phyloP scores from a whole-genome alignment of 163 green algal genomes.

The Chlamydomonas reinhardtii region DNA sequence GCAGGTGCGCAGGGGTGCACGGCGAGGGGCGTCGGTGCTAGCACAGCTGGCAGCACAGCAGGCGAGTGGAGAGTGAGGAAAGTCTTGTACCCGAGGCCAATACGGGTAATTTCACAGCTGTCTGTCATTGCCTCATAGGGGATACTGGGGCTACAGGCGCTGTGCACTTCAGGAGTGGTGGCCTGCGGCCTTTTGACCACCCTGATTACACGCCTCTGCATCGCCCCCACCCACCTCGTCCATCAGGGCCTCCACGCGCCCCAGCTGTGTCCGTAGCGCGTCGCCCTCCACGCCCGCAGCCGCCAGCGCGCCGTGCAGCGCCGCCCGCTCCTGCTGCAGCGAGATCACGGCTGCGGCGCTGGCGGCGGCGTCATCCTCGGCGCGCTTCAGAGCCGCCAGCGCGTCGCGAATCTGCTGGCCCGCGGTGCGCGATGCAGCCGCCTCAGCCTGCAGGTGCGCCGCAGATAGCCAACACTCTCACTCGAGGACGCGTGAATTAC shows the following conservation, averaged over 20 bases:
- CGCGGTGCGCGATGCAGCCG: constrained; percentile 8
- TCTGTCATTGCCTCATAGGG: too few relatives aligned
- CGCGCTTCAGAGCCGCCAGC: constrained; percentile 21
- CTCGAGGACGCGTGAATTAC: too few relatives aligned
- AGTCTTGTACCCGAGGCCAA: too few relatives aligned
- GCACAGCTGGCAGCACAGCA: not conserved
- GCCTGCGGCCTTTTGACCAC: not conserved
- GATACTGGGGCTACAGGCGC: too few relatives aligned
- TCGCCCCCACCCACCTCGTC: constrained; percentile 24
- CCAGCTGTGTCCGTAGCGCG: constrained; percentile 20
- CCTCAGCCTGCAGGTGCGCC: constrained; percentile 11
- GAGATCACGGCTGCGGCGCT: not conserved
- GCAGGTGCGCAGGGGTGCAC: not conserved
- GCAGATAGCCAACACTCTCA: not conserved
- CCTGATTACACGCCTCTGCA: too few relatives aligned
- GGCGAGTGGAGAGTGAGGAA: too few relatives aligned
- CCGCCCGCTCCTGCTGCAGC: constrained; percentile 20
- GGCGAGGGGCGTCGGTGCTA: not conserved
- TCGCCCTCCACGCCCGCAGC: constrained; percentile 17
- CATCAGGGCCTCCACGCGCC: constrained; percentile 32
- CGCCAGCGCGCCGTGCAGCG: constrained; percentile 12
- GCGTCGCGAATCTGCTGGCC: constrained; percentile 4
- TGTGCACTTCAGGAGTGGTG: too few relatives aligned
- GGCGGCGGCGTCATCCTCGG: constrained; percentile 38
- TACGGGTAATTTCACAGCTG: too few relatives aligned